Percentiles rank a stretch among this genome's conserved stretches.
Evolutionary conservation across 2,329 filamentous ascomycete genomes (phyloP).

Genomic region (Nothomitra cinnamomea): DNA sequence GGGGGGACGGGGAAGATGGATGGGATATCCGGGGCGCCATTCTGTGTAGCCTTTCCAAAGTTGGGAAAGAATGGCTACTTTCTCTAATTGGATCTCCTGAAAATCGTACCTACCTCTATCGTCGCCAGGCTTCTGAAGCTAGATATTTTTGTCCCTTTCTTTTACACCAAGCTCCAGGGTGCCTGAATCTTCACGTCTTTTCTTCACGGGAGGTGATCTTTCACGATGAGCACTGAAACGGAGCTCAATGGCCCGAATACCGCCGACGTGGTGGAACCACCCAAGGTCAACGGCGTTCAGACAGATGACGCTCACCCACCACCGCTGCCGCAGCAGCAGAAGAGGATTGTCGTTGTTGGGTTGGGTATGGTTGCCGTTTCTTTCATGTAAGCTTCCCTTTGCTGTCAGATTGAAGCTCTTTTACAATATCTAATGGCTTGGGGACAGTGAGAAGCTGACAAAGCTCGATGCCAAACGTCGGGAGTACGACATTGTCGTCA

Average conservation of each 20-base stretch:
- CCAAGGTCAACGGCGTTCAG: neutral
- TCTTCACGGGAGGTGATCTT: too few relatives aligned
- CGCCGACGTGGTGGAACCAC: neutral
- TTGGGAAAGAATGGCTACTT: too few relatives aligned
- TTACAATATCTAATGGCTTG: neutral
- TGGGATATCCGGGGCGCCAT: too few relatives aligned
- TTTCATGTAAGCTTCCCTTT: constrained; percentile 52
- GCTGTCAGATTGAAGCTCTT: neutral
- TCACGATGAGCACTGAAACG: neutral
- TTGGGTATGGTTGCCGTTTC: constrained; percentile 84
- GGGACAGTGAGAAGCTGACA: constrained; percentile 62
- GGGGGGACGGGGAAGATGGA: too few relatives aligned
- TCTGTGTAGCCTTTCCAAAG: too few relatives aligned
- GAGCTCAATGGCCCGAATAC: neutral
- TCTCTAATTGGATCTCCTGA: too few relatives aligned
- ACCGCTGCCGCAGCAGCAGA: constrained; percentile 21
- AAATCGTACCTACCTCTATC: too few relatives aligned
- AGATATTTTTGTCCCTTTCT: too few relatives aligned
- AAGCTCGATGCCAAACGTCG: constrained; percentile 62
- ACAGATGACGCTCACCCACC: neutral
- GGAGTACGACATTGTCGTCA: constrained; percentile 67
- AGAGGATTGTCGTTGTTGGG: constrained; percentile 66
- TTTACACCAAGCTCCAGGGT: too few relatives aligned
- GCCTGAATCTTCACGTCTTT: too few relatives aligned
- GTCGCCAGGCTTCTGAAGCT: too few relatives aligned